These are phyloP conservation scores for Cyberlindnera sargentensis DNA, from an alignment of 805 yeast species.

Conservation along the genomic window DNA sequence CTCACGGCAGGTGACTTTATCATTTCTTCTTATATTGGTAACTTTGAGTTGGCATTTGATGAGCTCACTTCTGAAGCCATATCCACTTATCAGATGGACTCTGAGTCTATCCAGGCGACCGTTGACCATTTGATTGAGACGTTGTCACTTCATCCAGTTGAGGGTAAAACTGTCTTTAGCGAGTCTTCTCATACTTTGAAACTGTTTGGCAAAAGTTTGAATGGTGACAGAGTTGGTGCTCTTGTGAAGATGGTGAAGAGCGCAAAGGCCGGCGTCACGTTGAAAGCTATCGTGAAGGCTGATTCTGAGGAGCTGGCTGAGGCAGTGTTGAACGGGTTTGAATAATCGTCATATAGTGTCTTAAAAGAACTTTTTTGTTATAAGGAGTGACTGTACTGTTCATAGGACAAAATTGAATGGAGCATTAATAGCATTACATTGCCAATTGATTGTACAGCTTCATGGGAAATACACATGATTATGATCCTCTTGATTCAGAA, in stretches of 20 bases:
- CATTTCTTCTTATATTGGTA: constrained; percentile 68
- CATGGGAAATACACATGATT: too few relatives aligned
- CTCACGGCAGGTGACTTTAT: constrained; percentile 78
- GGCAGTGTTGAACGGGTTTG: constrained; percentile 45
- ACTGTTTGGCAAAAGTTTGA: constrained; percentile 64
- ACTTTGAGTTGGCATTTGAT: constrained; percentile 69
- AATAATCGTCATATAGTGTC: constrained; percentile 7
- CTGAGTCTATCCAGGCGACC: constrained; percentile 44
- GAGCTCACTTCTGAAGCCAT: constrained; percentile 56
- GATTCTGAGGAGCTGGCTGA: constrained; percentile 39
- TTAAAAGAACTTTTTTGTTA: too few relatives aligned
- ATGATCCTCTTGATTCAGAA: too few relatives aligned
- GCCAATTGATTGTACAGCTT: too few relatives aligned
- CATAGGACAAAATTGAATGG: too few relatives aligned
- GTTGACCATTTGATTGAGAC: constrained; percentile 44
- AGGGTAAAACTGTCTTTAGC: constrained; percentile 50
- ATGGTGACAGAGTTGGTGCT: constrained; percentile 40
- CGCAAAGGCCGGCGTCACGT: constrained; percentile 37
- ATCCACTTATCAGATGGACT: constrained; percentile 59
- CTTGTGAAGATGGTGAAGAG: constrained; percentile 35
- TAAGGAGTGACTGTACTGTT: too few relatives aligned
- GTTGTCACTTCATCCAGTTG: constrained; percentile 66
- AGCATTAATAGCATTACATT: too few relatives aligned
- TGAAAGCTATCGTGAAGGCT: constrained; percentile 36
- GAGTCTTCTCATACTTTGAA: constrained; percentile 61